Percentiles rank a stretch among this genome's conserved stretches.
Conservation (phyloP, 495 filamentous ascomycete genomes). For the Beverwykella pulmonaria region DNA sequence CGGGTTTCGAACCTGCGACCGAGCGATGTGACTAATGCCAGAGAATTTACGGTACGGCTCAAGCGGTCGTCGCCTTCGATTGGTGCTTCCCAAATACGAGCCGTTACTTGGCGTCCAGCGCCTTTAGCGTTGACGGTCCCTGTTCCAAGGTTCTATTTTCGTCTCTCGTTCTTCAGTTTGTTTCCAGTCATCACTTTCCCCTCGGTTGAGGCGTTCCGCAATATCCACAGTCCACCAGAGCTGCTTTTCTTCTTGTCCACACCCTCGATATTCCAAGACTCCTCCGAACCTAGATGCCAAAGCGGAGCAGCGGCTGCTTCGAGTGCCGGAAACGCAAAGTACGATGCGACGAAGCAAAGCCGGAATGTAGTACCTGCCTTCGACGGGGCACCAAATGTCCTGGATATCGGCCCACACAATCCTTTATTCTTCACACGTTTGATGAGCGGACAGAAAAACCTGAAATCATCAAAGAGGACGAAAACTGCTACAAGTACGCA, state of each 20-base stretch:
- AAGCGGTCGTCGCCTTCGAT: background rate
- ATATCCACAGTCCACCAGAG: background rate
- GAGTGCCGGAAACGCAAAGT: slow-evolving; percentile 28
- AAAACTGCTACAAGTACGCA: slow-evolving; percentile 19
- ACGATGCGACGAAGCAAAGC: slow-evolving; percentile 32
- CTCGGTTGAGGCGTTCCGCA: background rate
- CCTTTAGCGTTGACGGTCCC: background rate
- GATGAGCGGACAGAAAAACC: slow-evolving; percentile 11
- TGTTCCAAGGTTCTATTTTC: slow-evolving; percentile 1
- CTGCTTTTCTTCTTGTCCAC: background rate
- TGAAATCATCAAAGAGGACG: slow-evolving; percentile 27
- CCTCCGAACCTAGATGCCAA: slow-evolving; percentile 22
- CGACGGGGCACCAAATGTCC: slow-evolving; percentile 29
- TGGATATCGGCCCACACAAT: slow-evolving; percentile 27
- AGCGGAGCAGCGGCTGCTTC: slow-evolving; percentile 31
- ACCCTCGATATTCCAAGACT: background rate
- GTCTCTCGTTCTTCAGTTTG: background rate
- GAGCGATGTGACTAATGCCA: background rate
- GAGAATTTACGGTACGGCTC: background rate
- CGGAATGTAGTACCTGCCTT: slow-evolving; percentile 32
- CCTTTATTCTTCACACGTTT: slow-evolving; percentile 30
- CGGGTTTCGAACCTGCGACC: background rate
- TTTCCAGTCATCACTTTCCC: background rate
- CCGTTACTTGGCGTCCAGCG: background rate
- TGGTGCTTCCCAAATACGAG: background rate